Percentiles rank a stretch among this genome's conserved stretches.
phyloP scores from a whole-genome alignment of 805 yeast species.

The Yamadazyma nakazawae region DNA sequence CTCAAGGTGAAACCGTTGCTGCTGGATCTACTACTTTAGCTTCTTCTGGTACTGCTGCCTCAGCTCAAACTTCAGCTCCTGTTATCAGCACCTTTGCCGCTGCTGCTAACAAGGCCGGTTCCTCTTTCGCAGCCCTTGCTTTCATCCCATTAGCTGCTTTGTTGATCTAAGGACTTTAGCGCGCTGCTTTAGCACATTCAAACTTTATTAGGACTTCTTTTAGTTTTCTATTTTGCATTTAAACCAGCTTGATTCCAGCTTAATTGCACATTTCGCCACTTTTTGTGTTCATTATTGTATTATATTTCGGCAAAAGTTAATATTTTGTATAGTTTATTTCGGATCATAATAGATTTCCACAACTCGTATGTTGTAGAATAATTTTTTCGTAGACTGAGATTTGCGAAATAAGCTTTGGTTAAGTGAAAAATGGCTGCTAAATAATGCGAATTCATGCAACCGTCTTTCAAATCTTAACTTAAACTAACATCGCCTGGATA shows the following conservation, averaged over 20 bases:
- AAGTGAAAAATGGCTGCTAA: background rate
- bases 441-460: too few relatives aligned
- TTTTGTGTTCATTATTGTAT: conserved; percentile 1
- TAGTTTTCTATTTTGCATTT: background rate
- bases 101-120: conserved; percentile 20
- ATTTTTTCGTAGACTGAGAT: background rate
- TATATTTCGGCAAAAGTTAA: conserved; percentile 8
- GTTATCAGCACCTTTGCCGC: conserved; percentile 24
- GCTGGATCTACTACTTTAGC: conserved; percentile 10
- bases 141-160: conserved; percentile 30
- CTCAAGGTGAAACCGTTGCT: conserved; percentile 7
- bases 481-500: too few relatives aligned
- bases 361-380: background rate
- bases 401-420: background rate
- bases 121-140: conserved; percentile 27
- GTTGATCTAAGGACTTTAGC: conserved; percentile 24
- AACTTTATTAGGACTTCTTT: background rate
- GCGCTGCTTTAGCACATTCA: background rate
- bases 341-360: conserved; percentile 9
- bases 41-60: too few relatives aligned
- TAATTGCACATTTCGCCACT: conserved; percentile 6
- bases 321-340: conserved; percentile 9
- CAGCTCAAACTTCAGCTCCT: conserved; percentile 13
- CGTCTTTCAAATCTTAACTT: too few relatives aligned
- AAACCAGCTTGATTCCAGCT: background rate